Base-by-base conservation (phyloP, 306 rosid genomes). In the Sesbania bispinosa region DNA sequence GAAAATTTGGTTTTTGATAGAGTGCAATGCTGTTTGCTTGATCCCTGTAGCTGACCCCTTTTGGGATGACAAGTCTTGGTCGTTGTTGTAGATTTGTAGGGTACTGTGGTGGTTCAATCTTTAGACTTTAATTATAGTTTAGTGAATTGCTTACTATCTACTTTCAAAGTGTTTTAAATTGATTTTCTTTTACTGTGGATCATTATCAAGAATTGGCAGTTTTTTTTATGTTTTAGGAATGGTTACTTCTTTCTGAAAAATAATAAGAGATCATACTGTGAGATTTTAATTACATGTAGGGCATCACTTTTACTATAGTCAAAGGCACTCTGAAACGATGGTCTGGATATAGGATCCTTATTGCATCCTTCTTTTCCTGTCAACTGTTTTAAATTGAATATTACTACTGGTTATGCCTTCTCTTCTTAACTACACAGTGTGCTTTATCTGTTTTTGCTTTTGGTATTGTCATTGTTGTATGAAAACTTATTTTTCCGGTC, bases 401-500 rank as follows among this genome's bases (percentile, higher is more conserved):
- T 63, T 35, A 43, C 53, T 23, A 52, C 33, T 24, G 14, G 16
- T 69, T 41, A 21, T 23, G 35, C 33, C 30, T 62, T 13, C 41
- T 42, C 50, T 73, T 35, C 38, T 5, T 11, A 67, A 26, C 55
- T 58, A 24, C 47, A 51, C 2, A 36, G 10, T 42, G 8, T 77
- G 10, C 6, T 10, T 63, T 33, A 33, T 43, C 13, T 24, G 16
- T 5, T 64, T 52, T 78, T 63, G 33, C 46, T 62, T 42, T 29
- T 7, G 13, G 41, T 20, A 21, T 70, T 13, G 15, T 10, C 9
- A 52, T 4, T 58, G 26, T 53, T 33, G 15, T 29, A 4, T 32
- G 43, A 43, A 62, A 55, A 65, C 67, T 38, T 65, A 36, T 29
- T 73, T 70, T 55, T 45, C 42, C 35, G 33, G 73, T 24, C 33